Conservation (phyloP, 2,329 filamentous ascomycete species). For the Penicillium sp. region DNA sequence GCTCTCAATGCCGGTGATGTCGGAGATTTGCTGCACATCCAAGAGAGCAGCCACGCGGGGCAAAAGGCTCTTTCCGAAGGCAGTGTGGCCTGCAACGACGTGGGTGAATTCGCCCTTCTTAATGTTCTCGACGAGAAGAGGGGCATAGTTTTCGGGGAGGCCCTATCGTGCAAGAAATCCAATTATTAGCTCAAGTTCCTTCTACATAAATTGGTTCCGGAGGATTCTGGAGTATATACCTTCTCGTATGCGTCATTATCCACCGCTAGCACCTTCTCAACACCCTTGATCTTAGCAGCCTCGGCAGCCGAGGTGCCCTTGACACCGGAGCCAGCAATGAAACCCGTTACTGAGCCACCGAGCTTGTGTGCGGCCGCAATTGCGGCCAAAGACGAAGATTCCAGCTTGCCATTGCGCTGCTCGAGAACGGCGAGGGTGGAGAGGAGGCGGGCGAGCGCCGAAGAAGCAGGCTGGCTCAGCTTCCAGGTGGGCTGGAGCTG, state of each 20-base stretch:
- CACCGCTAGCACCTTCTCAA: conserved; percentile 87
- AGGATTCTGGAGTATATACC: conserved; percentile 47
- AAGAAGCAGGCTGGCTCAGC: conserved; percentile 49
- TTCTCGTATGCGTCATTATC: conserved; percentile 91
- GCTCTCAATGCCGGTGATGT: conserved; percentile 80
- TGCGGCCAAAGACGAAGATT: conserved; percentile 75
- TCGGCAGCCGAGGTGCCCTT: conserved; percentile 71
- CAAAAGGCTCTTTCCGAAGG: conserved; percentile 93
- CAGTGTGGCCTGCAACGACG: conserved; percentile 83
- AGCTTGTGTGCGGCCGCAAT: conserved; percentile 83
- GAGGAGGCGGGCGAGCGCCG: conserved; percentile 65
- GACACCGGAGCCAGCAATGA: conserved; percentile 77
- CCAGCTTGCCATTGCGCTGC: conserved; percentile 85
- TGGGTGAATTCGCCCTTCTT: conserved; percentile 94
- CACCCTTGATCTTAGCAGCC: conserved; percentile 81
- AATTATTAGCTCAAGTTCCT: neutral
- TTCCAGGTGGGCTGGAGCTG: conserved; percentile 44
- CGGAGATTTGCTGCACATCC: conserved; percentile 89
- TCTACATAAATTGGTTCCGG: neutral
- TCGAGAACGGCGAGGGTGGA: conserved; percentile 91
- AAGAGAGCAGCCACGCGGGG: conserved; percentile 88
- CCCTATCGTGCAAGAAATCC: conserved; percentile 53
- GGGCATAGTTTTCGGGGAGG: conserved; percentile 90
- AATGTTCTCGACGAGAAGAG: conserved; percentile 90
- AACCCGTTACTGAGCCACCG: conserved; percentile 79